A percentile compares a stretch with the other conserved stretches of the same genome.
These are phyloP conservation scores for Raffaelea arxii DNA, from an alignment of 2,329 filamentous ascomycete species.

Conservation along the genomic window DNA sequence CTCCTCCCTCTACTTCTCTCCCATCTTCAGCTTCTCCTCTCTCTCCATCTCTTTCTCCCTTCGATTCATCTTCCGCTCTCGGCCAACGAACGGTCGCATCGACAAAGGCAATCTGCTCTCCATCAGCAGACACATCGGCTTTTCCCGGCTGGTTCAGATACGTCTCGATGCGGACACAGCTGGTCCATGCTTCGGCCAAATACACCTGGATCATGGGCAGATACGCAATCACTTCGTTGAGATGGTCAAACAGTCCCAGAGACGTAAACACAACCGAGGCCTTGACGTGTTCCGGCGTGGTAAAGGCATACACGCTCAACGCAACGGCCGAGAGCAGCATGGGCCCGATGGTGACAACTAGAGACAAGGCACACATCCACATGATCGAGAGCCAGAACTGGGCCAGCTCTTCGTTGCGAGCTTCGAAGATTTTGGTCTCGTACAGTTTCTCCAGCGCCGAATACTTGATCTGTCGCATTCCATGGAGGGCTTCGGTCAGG, in stretches of 20 bases:
- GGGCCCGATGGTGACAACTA: slow-evolving; percentile 21
- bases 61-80: slow-evolving; percentile 19
- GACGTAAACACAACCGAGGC: slow-evolving; percentile 26
- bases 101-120: slow-evolving; percentile 18
- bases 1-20: neutral
- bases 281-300: slow-evolving; percentile 19
- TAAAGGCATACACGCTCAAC: slow-evolving; percentile 22
- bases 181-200: slow-evolving; percentile 25
- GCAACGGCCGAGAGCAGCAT: slow-evolving; percentile 23
- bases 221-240: slow-evolving; percentile 22
- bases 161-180: slow-evolving; percentile 23
- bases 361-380: slow-evolving; percentile 20
- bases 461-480: slow-evolving; percentile 28
- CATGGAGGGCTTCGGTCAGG: slow-evolving; percentile 24
- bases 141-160: slow-evolving; percentile 23
- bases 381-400: slow-evolving; percentile 22
- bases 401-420: slow-evolving; percentile 23
- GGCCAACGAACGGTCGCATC: slow-evolving; percentile 25
- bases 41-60: slow-evolving; percentile 11
- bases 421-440: slow-evolving; percentile 23
- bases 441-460: slow-evolving; percentile 25
- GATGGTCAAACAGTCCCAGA: slow-evolving; percentile 24
- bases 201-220: slow-evolving; percentile 24
- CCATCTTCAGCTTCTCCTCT: neutral
- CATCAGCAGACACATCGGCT: slow-evolving; percentile 15